phyloP scores from a whole-genome alignment of 495 filamentous ascomycete species.

The Pyronema omphalodes region DNA sequence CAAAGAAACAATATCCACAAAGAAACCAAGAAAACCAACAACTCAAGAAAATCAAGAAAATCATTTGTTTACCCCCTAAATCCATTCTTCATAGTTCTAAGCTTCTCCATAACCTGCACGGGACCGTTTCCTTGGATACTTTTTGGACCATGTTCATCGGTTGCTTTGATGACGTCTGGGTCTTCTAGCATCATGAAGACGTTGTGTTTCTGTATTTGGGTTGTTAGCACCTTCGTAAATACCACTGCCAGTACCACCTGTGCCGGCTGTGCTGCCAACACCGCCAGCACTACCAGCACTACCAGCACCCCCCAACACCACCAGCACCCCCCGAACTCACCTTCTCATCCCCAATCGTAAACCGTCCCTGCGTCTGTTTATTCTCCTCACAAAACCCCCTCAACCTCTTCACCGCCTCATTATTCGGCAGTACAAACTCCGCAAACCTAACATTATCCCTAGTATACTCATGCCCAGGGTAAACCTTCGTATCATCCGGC shows the following conservation, averaged over 20 bases:
- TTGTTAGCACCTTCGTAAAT: not conserved
- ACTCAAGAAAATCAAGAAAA: too few species aligned
- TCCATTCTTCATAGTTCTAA: conserved; percentile 88
- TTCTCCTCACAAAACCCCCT: conserved; percentile 59
- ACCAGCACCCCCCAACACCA: not conserved
- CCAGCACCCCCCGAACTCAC: conserved; percentile 31
- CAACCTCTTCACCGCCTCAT: conserved; percentile 58
- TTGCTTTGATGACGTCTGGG: conserved; percentile 63
- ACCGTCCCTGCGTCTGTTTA: conserved; percentile 80
- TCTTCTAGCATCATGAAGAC: conserved; percentile 90
- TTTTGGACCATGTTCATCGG: conserved; percentile 34
- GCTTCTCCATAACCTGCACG: conserved; percentile 65
- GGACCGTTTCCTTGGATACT: conserved; percentile 36
- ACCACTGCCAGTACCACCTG: too few species aligned
- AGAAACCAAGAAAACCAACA: too few species aligned
- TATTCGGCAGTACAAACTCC: conserved; percentile 49
- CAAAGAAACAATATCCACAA: too few species aligned
- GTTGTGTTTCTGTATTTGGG: conserved; percentile 54
- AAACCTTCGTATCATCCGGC: conserved; percentile 86
- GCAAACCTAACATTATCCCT: conserved; percentile 85
- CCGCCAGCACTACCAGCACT: too few species aligned
- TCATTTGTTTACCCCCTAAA: conserved; percentile 33
- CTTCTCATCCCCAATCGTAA: conserved; percentile 97
- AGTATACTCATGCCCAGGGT: conserved; percentile 68
- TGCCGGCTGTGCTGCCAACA: too few species aligned